A percentile compares a stretch with the other conserved stretches of the same genome.
Evolutionary conservation across 306 rosid genomes (phyloP).

Genomic region (Fragaria ananassa): DNA sequence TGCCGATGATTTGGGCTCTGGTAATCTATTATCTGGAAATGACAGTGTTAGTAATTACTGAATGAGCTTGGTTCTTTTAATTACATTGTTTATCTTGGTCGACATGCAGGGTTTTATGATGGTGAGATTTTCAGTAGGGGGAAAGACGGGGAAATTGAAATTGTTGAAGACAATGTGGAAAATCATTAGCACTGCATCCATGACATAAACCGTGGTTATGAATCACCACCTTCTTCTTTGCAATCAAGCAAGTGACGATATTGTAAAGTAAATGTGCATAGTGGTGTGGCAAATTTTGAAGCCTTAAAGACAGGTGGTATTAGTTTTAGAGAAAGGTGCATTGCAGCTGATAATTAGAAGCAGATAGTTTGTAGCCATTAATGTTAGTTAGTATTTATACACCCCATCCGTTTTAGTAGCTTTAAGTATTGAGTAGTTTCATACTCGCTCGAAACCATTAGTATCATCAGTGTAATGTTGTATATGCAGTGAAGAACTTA

Average conservation of each 20-base stretch:
- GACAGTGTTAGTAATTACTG: constrained; percentile 7
- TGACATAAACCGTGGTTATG: constrained; percentile 10
- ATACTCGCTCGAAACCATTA: neutral
- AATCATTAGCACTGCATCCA: constrained; percentile 31
- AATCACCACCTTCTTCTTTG: constrained; percentile 13
- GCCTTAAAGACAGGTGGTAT: constrained; percentile 12
- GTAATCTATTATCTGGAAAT: constrained; percentile 34
- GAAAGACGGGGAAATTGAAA: constrained; percentile 56
- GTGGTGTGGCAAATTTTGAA: neutral
- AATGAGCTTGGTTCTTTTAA: constrained; percentile 1
- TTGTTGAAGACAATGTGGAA: constrained; percentile 37
- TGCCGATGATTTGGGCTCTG: constrained; percentile 60
- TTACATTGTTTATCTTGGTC: constrained; percentile 23
- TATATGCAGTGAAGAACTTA: neutral
- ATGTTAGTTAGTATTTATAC: neutral
- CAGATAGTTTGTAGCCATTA: neutral
- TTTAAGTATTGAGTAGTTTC: too few relatives aligned
- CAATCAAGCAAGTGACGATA: constrained; percentile 1
- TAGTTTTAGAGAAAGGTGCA: constrained; percentile 8
- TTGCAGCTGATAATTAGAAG: constrained; percentile 9
- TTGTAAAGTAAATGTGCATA: constrained; percentile 14
- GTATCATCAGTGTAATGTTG: neutral
- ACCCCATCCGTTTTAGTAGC: neutral
- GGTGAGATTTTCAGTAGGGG: constrained; percentile 48
- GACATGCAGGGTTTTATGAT: constrained; percentile 72